Conservation (phyloP, 1,284 basidiomycete species). For the Ceratobasidium sp. region DNA sequence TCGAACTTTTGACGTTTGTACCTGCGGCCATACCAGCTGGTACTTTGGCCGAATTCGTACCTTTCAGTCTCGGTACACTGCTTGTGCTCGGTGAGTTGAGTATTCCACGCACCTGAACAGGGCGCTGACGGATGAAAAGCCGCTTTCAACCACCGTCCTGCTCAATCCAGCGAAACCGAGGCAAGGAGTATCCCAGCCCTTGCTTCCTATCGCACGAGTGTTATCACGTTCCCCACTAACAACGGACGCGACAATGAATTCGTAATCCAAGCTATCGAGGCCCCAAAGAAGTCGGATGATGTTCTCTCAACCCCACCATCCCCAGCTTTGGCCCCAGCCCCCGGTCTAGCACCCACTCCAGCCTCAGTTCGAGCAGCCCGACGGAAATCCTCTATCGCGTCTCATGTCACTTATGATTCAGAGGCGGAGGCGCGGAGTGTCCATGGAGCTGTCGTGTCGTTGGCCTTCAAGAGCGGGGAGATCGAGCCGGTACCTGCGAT, state of each 20-base stretch:
- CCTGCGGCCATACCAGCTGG: conserved; percentile 58
- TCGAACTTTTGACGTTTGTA: conserved; percentile 61
- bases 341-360: conserved; percentile 11
- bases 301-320: conserved; percentile 20
- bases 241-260: conserved; percentile 39
- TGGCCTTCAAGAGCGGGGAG: conserved; percentile 45
- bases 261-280: neutral
- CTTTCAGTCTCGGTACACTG: conserved; percentile 62
- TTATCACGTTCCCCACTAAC: conserved; percentile 42
- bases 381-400: conserved; percentile 19
- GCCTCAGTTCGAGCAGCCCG: conserved; percentile 35
- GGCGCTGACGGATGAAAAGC: conserved; percentile 29
- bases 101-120: neutral
- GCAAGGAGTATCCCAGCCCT: conserved; percentile 29
- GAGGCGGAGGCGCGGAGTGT: conserved; percentile 45
- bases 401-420: conserved; percentile 25
- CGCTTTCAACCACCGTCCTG: conserved; percentile 47
- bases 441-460: conserved; percentile 46
- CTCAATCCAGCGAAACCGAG: conserved; percentile 8
- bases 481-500: conserved; percentile 37
- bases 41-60: conserved; percentile 61
- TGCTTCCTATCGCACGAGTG: conserved; percentile 36
- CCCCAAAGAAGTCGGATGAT: conserved; percentile 18
- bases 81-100: conserved; percentile 57
- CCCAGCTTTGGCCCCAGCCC: conserved; percentile 31